Conservation (phyloP, 768 basidiomycete species). For the Polyporus arcularius region DNA sequence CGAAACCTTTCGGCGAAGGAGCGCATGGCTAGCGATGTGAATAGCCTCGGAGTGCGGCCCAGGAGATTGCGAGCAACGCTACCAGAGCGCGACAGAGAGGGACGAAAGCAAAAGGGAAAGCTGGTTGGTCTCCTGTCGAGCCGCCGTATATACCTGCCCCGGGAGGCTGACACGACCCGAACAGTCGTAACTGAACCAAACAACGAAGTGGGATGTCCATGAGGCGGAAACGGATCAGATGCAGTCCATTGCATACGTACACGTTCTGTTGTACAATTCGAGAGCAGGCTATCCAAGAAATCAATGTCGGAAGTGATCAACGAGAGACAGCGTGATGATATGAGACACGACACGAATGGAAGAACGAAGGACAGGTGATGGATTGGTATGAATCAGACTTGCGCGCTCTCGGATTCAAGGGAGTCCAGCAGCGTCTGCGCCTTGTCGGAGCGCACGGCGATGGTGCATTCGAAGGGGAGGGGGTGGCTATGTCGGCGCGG, state of each 20-base stretch:
- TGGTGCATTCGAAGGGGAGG: slow-evolving; percentile 13
- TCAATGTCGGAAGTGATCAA: not conserved
- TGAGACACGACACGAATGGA: too few species aligned
- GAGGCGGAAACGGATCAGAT: not conserved
- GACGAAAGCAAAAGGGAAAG: not conserved
- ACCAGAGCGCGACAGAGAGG: too few species aligned
- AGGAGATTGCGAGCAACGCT: not conserved
- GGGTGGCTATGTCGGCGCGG: slow-evolving; percentile 13
- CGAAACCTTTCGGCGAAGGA: slow-evolving; percentile 28
- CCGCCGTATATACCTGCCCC: not conserved
- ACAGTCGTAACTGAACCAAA: not conserved
- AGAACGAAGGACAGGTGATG: too few species aligned
- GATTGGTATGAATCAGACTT: not conserved
- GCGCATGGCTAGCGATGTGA: not conserved
- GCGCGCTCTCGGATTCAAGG: not conserved
- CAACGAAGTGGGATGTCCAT: not conserved
- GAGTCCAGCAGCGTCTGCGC: slow-evolving; percentile 16
- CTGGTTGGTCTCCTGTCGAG: not conserved
- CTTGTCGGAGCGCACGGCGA: slow-evolving; percentile 22
- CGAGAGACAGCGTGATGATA: not conserved
- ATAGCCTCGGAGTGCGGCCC: not conserved
- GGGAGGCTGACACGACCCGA: not conserved
- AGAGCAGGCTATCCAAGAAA: not conserved
- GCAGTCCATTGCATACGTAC: not conserved
- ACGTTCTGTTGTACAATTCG: not conserved